Evolutionary conservation across 805 yeast genomes (phyloP), one percentile per base, ranked within the genome.

Genomic region (Jamesozyma lodderae): DNA sequence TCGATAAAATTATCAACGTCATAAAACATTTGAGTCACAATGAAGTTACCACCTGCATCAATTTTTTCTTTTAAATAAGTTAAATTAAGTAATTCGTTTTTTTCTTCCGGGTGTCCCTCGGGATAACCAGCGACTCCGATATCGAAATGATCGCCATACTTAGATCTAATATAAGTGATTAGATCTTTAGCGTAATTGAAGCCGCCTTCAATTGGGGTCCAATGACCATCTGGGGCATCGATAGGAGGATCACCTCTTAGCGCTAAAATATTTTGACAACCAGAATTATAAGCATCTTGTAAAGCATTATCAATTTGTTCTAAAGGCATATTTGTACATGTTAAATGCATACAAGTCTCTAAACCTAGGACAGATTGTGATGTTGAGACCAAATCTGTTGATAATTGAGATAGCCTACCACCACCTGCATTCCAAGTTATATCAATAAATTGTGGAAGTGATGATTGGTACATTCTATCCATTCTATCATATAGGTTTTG

Each of bases 371-470:
- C 88, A 2, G 88, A 78, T 50, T 88, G 95, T 1, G 96, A 76
- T 3, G 94, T 86, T 49, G 86, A 75, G 4, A 92, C 94, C 74
- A 92, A 80, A 48, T 92, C 97, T 25, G 87, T 81, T 18, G 98
- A 87, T 46, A 87, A 66, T 31, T 77, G 76, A 11, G 94, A 79
- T 35, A 81, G 63, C 2, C 47, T 51, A 34, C 94, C 72, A 5
- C 97, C 97, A 29, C 98, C 98, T 3, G 98, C 98, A 55, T 90
- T 90, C 98, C 98, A 92, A 1, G 98, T 92, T 46, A 92, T 83
- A 57, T 92, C 98, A 42, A 92, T 79, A 61, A 92, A 92, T 46
- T 83, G 77, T 2, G 98, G 98, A 46, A 79, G 79, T 2, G 65
- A 51, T 51, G 86, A 69, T 47, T 83, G 85, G 61, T 84, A 86